Conservation (phyloP, 164 flowering plant species). For the Saururus chinensis region DNA sequence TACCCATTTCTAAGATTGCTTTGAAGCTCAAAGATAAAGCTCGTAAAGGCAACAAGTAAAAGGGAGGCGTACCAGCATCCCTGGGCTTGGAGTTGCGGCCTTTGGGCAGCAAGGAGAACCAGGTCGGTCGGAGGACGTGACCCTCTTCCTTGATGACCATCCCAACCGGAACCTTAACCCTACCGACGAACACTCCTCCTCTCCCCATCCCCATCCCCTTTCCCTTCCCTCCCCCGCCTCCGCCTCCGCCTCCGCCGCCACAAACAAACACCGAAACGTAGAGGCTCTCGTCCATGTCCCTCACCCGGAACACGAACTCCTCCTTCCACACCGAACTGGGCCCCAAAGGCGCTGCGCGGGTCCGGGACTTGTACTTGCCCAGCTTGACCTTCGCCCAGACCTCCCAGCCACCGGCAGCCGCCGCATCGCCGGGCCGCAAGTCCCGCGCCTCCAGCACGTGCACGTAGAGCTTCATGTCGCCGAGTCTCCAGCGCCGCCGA, state of each 20-base stretch:
- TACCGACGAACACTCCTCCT: conserved; percentile 36
- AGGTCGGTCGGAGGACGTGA: conserved; percentile 54
- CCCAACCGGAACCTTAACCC: conserved; percentile 49
- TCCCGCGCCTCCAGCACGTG: conserved; percentile 55
- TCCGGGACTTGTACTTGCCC: conserved; percentile 48
- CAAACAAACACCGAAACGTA: conserved; percentile 30
- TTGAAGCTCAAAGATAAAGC: too few relatives aligned
- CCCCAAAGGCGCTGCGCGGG: conserved; percentile 29
- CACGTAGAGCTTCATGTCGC: conserved; percentile 53
- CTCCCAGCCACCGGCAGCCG: conserved; percentile 1
- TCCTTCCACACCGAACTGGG: conserved; percentile 62
- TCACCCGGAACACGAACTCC: conserved; percentile 62
- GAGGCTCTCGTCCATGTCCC: conserved; percentile 43
- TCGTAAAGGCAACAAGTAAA: too few relatives aligned
- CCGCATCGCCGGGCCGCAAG: conserved; percentile 14
- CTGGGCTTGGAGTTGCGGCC: conserved; percentile 19
- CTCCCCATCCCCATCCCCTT: conserved; percentile 10
- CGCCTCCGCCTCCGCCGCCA: too few relatives aligned
- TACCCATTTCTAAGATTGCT: too few relatives aligned
- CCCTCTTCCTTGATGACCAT: conserved; percentile 34
- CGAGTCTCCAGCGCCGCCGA: not conserved
- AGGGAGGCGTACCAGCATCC: conserved; percentile 37
- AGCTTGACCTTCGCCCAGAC: conserved; percentile 41
- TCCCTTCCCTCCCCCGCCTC: too few relatives aligned
- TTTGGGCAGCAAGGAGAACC: conserved; percentile 50